These are phyloP conservation scores for Kodamaea neixiangensis DNA, from an alignment of 805 yeast genomes.

Conservation along the genomic window DNA sequence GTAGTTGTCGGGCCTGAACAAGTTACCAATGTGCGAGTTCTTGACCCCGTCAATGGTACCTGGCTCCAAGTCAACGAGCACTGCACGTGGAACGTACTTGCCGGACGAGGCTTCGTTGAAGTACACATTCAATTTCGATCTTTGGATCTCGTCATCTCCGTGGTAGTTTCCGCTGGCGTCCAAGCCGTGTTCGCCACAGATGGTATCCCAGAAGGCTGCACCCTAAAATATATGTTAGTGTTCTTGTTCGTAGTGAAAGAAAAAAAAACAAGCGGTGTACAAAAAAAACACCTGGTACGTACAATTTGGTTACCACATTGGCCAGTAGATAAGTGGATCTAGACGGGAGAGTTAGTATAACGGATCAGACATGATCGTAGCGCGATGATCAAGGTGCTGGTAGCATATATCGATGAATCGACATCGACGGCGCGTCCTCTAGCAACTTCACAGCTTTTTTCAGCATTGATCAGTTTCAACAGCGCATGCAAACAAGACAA, in stretches of 20 bases:
- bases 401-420: neutral
- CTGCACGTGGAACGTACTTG: conserved; percentile 92
- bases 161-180: conserved; percentile 74
- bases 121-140: conserved; percentile 71
- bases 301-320: conserved; percentile 98
- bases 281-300: conserved; percentile 31
- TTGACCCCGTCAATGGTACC: conserved; percentile 88
- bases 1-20: conserved; percentile 90
- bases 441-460: neutral
- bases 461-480: conserved; percentile 3
- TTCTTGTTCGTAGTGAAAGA: neutral
- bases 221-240: conserved; percentile 49
- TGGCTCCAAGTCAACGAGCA: conserved; percentile 90
- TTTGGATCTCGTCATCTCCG: conserved; percentile 44
- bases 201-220: conserved; percentile 92
- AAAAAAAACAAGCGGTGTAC: neutral
- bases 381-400: neutral
- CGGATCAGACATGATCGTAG: neutral
- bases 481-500: neutral
- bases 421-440: neutral
- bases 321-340: conserved; percentile 96
- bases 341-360: conserved; percentile 18
- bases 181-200: conserved; percentile 85
- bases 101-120: conserved; percentile 85
- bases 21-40: conserved; percentile 75